A percentile compares a stretch with the other conserved stretches of the same genome.
Evolutionary conservation across 1,139 yeast genomes (phyloP).

Genomic region (Sugiyamaella japonica): DNA sequence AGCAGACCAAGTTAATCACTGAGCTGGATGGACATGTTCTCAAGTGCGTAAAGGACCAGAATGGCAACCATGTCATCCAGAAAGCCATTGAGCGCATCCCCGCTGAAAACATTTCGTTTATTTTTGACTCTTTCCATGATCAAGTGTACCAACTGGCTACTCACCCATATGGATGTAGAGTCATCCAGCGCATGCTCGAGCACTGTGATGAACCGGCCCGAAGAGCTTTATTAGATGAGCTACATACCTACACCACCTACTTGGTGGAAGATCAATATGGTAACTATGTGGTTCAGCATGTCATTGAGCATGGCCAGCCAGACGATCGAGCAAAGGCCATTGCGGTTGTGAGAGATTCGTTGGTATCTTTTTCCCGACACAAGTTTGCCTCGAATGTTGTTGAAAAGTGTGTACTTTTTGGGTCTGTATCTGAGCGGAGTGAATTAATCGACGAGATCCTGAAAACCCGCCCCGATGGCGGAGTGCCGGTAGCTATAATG

Average conservation of each 20-base stretch:
- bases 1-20: conserved; percentile 65
- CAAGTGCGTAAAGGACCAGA: conserved; percentile 89
- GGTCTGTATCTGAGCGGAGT: conserved; percentile 61
- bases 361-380: conserved; percentile 84
- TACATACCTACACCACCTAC: conserved; percentile 70
- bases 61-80: conserved; percentile 97
- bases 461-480: conserved; percentile 45
- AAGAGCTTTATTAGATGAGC: conserved; percentile 63
- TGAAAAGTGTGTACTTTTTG: conserved; percentile 84
- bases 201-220: conserved; percentile 59
- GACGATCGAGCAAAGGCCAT: conserved; percentile 54
- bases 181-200: conserved; percentile 87
- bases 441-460: conserved; percentile 64
- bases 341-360: conserved; percentile 53
- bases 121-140: conserved; percentile 68
- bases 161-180: conserved; percentile 97
- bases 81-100: conserved; percentile 90
- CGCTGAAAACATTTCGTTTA: conserved; percentile 64
- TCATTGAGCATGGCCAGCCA: conserved; percentile 73
- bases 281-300: conserved; percentile 94
- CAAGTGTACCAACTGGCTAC: conserved; percentile 88
- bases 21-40: conserved; percentile 74
- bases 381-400: conserved; percentile 98
- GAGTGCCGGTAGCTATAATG: conserved; percentile 54
- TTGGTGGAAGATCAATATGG: conserved; percentile 96